Evolutionary conservation across 306 rosid genomes (phyloP).

Genomic region (Prunus davidiana): DNA sequence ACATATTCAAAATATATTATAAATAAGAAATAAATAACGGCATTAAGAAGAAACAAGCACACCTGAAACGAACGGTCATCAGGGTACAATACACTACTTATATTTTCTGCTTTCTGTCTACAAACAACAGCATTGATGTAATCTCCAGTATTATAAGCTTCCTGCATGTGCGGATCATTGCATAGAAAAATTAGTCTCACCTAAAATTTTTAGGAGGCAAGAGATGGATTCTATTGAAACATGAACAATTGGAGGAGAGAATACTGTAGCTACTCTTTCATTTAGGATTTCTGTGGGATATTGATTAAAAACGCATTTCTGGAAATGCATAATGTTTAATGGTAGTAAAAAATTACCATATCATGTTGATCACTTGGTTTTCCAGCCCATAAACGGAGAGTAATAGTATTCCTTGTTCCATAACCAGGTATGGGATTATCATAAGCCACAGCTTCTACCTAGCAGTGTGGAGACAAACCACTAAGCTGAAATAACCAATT

Average conservation of each 20-base stretch:
- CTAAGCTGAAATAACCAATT: conserved; percentile 20
- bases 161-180: conserved; percentile 36
- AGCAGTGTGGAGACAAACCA: conserved; percentile 21
- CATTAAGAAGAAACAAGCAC: conserved; percentile 10
- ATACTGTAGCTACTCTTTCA: not conserved
- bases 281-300: conserved; percentile 1
- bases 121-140: conserved; percentile 66
- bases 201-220: conserved; percentile 1
- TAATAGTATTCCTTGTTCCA: conserved; percentile 70
- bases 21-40: not conserved
- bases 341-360: conserved; percentile 38
- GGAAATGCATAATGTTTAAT: not conserved
- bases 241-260: not conserved
- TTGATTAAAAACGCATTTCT: not conserved
- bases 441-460: conserved; percentile 87
- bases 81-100: conserved; percentile 71
- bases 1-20: conserved; percentile 18
- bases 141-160: conserved; percentile 74
- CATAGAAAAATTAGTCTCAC: not conserved
- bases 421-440: conserved; percentile 82
- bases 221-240: not conserved
- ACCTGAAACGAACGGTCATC: conserved; percentile 83
- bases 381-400: conserved; percentile 78
- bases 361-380: conserved; percentile 64
- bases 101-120: conserved; percentile 69